Evolutionary conservation across 176 grass and related monocot genomes (phyloP).

Genomic region (Carex myosuroides): DNA sequence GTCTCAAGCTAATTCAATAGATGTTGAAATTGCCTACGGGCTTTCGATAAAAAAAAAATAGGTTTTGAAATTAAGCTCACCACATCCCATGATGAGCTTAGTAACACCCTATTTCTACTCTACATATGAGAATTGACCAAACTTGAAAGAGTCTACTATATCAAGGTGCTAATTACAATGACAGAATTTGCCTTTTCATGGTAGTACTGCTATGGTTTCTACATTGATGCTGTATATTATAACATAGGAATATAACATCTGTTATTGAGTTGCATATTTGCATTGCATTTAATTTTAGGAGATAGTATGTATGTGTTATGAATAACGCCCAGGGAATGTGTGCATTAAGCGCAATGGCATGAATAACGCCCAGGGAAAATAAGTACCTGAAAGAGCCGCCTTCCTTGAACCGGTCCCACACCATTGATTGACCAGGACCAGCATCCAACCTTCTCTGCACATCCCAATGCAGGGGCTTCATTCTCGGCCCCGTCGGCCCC

Average conservation of each 20-base stretch:
- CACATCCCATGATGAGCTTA: no score
- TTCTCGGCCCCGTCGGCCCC: conserved; percentile 39
- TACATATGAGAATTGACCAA: not conserved
- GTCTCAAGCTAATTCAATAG: no score
- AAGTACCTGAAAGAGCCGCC: conserved; percentile 90
- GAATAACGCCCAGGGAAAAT: not conserved
- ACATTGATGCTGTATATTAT: not conserved
- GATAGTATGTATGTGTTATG: not conserved
- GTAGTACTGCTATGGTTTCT: not conserved
- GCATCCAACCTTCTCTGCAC: conserved; percentile 59
- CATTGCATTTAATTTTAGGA: no score
- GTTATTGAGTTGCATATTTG: no score
- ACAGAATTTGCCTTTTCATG: not conserved
- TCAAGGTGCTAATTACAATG: not conserved
- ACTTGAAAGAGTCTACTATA: not conserved
- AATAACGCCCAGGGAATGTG: not conserved
- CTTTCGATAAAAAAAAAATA: no score
- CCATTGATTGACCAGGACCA: conserved; percentile 93
- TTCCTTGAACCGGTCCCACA: conserved; percentile 86
- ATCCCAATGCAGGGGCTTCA: conserved; percentile 97
- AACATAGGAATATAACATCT: no score
- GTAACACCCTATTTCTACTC: no score
- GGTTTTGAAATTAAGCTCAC: no score
- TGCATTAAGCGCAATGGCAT: not conserved
- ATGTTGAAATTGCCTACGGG: no score